Evolutionary conservation across 371 early-diverging fungal species (phyloP), one percentile per base, ranked within the genome.

Genomic region (Mucor circinelloides): DNA sequence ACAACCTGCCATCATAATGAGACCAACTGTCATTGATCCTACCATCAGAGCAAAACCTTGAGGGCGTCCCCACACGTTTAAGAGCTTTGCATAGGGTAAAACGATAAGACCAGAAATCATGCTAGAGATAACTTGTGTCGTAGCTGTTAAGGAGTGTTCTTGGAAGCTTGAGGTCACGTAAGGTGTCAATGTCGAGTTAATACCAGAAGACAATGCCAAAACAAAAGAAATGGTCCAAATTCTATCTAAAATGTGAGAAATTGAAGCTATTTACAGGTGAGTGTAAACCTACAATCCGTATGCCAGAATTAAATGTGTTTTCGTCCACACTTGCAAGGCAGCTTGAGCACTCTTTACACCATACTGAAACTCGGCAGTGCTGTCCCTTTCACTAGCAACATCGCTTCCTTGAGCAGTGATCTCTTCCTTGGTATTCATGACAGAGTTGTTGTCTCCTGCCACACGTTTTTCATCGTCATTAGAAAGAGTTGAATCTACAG

Each of bases 1-100:
- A 56, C 70, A 70, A 0, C 46, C 66, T 17, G 70, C 70, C 70
- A 70, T 70, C 61, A 70, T 55, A 28, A 70, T 57, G n/a, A 70
- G 52, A 58, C 70, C 70, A 17, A 70, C 17, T 25, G 64, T 64
- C 52, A 69, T 63, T 31, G 64, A 63, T 50, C 28, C 25, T 23
- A 69, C 64, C 64, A 64, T 69, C 23, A 69, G 30, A 23, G 54
- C 64, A 32, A 69, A 64, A 32, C 69, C 54, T 54, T 63, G 69
- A 59, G 69, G 69, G 12, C 69, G 58, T 44, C 69, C 69, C 64
- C 64, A 69, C 1, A 54, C 44, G 7, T 64, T 69, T 6, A 69
- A n/a, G 7, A 69, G 54, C 34, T 69, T 69, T 32, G 69, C 58
- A 19, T 64, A 69, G 42, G 69, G 69, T 3, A 69, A 27, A 9